Base-by-base conservation (phyloP, 2,329 filamentous ascomycete genomes). In the Penicillium nordicum region DNA sequence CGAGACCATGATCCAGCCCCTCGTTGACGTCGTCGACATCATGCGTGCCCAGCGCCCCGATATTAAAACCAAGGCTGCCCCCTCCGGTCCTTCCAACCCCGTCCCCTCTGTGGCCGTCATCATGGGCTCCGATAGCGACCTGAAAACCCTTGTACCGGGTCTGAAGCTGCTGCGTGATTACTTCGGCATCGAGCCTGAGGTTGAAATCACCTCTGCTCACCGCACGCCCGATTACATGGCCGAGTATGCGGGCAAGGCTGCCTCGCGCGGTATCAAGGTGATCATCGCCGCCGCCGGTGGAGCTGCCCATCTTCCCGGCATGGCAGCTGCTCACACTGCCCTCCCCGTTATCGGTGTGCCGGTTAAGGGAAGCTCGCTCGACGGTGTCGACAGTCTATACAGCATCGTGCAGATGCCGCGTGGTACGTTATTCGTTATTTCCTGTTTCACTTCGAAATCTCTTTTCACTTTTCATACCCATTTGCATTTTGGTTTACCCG, bases 341-440 rank as follows among this genome's bases (percentile, higher is more conserved):
- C 73, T 92, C 16, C 89, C 89, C 0, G 88, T 92, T 3, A 90
- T 92, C 55, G 89, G 89, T 5, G 86, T 92, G 0, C 89, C 89
- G 0, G 86, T 92, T 27, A 89, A 88, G 75, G 88, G 86, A 0
- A 89, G 86, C 21, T 83, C 85, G 23, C 74, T 91, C 6, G 89
- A 90, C 67, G 88, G 88, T 3, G 76, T 87, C 58, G 89, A 92
- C 69, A 87, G 84, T 59, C 74, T 92, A 53, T 76, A 88, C 52
- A 88, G 84, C 65, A 91, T 91, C 62, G 87, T 90, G 4, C 88
- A 91, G 69, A 91, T 92, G 88, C 89, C 88, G 6, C 63, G 75
- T 65, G 75, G 81, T 83, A 74, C 61, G 79, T 76, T 42, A 32
- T 16, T 16, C 21, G 1, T 21, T 2, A 21, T 3, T 14, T n/a